Evolutionary conservation across 1,284 basidiomycete species (phyloP).

Genomic region (Exobasidium rhododendri): DNA sequence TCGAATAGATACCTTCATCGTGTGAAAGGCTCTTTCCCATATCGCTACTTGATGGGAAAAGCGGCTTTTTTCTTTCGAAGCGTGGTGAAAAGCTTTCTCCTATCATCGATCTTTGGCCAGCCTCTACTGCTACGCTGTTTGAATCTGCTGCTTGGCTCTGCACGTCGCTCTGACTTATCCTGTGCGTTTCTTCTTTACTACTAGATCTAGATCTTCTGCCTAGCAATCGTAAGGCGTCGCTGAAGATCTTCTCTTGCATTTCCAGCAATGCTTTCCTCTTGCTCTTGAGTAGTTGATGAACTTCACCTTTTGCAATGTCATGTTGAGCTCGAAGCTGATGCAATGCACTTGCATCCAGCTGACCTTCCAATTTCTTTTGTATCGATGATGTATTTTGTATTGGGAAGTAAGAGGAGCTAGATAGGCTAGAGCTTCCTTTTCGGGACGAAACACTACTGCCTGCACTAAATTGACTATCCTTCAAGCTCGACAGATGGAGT

Average conservation of each 20-base stretch:
- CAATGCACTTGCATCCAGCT: constrained; percentile 2
- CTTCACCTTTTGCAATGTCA: neutral
- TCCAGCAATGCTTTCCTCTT: neutral
- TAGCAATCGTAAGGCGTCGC: neutral
- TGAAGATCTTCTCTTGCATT: neutral
- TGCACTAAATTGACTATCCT: neutral
- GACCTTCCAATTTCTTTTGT: neutral
- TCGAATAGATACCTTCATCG: neutral
- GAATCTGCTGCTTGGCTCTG: neutral
- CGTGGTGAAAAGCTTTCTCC: constrained; percentile 10
- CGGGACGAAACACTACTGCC: neutral
- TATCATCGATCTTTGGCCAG: neutral
- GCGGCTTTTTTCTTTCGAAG: constrained; percentile 10
- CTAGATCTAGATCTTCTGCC: neutral
- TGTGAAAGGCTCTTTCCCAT: neutral
- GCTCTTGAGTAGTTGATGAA: neutral
- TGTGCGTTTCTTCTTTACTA: neutral
- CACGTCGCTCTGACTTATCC: neutral
- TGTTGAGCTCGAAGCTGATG: neutral
- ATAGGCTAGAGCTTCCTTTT: neutral
- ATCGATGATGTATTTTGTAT: neutral
- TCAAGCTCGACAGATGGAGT: neutral
- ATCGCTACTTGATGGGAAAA: neutral
- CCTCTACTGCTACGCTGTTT: neutral
- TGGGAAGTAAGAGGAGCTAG: neutral